Percentiles rank a stretch among this genome's conserved stretches.
These are phyloP conservation scores for Scytalidium sp. DNA, from an alignment of 2,329 filamentous ascomycete genomes.

Conservation along the genomic window DNA sequence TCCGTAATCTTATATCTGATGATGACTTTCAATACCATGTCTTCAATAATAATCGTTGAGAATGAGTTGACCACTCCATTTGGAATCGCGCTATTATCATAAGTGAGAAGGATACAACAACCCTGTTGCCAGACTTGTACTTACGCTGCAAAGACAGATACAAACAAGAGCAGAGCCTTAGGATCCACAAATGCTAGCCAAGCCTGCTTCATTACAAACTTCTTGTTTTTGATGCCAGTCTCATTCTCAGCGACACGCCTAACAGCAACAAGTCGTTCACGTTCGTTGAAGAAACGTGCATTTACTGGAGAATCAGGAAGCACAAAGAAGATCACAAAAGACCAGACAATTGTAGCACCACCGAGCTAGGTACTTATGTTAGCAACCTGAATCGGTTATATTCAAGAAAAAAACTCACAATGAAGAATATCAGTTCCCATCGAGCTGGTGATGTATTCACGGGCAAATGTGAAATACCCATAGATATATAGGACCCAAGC, in stretches of 20 bases:
- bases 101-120: background rate
- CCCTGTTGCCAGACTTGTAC: background rate
- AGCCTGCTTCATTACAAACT: constrained; percentile 27
- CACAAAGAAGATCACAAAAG: constrained; percentile 26
- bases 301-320: constrained; percentile 31
- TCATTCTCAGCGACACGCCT: constrained; percentile 29
- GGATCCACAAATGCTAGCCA: constrained; percentile 26
- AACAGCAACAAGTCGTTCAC: constrained; percentile 28
- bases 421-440: constrained; percentile 32
- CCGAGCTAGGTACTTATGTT: constrained; percentile 16
- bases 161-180: constrained; percentile 26
- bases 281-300: constrained; percentile 26
- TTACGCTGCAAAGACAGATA: constrained; percentile 7
- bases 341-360: constrained; percentile 31
- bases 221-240: constrained; percentile 33
- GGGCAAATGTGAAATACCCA: constrained; percentile 28
- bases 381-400: background rate
- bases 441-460: constrained; percentile 22
- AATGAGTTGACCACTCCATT: constrained; percentile 31
- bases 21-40: constrained; percentile 16
- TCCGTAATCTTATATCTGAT: background rate
- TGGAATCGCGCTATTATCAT: background rate
- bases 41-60: constrained; percentile 32
- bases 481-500: constrained; percentile 30
- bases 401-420: constrained; percentile 9